Conservation (phyloP, 805 yeast species). For the Ascoidea rubescens region DNA sequence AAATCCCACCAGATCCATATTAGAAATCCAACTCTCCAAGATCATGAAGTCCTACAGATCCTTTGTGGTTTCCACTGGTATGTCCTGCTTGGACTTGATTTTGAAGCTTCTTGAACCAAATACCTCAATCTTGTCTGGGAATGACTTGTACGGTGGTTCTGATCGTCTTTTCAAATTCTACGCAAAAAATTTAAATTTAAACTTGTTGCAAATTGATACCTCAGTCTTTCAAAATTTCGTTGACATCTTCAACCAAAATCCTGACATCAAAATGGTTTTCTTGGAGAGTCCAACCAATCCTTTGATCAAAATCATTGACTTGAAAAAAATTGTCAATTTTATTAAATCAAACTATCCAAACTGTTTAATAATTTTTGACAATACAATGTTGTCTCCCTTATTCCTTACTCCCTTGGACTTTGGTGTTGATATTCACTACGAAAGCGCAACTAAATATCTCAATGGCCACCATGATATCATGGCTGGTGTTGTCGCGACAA, state of each 20-base stretch:
- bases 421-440: slow-evolving; percentile 87
- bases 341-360: slow-evolving; percentile 60
- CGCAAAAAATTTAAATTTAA: slow-evolving; percentile 46
- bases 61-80: slow-evolving; percentile 79
- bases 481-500: slow-evolving; percentile 85
- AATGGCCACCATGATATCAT: slow-evolving; percentile 94
- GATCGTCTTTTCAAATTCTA: slow-evolving; percentile 71
- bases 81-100: slow-evolving; percentile 86
- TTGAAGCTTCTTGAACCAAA: slow-evolving; percentile 61
- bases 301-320: slow-evolving; percentile 74
- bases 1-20: slow-evolving; percentile 76
- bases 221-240: slow-evolving; percentile 51
- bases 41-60: slow-evolving; percentile 69
- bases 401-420: slow-evolving; percentile 73
- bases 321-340: slow-evolving; percentile 46
- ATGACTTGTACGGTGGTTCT: slow-evolving; percentile 90
- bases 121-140: slow-evolving; percentile 90
- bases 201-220: slow-evolving; percentile 70
- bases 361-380: slow-evolving; percentile 72
- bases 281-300: slow-evolving; percentile 94
- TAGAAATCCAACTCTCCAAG: slow-evolving; percentile 66
- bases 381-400: slow-evolving; percentile 94
- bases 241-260: slow-evolving; percentile 32
- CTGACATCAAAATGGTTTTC: slow-evolving; percentile 55
- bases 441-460: slow-evolving; percentile 83